A percentile compares a stretch with the other conserved stretches of the same genome.
Conservation (phyloP, 1,284 basidiomycete species). For the Mycosarcoma maydis region DNA sequence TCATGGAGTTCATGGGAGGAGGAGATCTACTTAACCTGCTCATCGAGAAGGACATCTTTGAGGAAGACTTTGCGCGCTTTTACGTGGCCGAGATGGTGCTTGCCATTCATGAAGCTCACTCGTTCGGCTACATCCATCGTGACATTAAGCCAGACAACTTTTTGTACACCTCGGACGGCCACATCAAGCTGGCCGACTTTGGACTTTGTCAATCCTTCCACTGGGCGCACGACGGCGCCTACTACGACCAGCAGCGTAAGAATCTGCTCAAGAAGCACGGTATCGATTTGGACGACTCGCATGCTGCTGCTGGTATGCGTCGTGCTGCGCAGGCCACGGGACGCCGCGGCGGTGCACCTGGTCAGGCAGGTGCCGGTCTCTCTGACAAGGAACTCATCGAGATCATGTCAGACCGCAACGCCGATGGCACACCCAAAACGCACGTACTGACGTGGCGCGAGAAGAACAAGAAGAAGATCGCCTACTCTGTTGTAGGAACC, state of each 20-base stretch:
- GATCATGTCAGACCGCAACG: slow-evolving; percentile 61
- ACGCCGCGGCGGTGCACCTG: slow-evolving; percentile 19
- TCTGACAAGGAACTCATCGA: slow-evolving; percentile 53
- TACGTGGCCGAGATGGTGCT: slow-evolving; percentile 98
- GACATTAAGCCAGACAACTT: slow-evolving; percentile 98
- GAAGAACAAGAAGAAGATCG: slow-evolving; percentile 84
- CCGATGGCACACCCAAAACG: slow-evolving; percentile 62
- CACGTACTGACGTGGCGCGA: slow-evolving; percentile 82
- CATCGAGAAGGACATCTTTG: slow-evolving; percentile 91
- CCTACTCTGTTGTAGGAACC: slow-evolving; percentile 83
- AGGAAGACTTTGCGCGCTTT: slow-evolving; percentile 91
- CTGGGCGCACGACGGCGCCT: slow-evolving; percentile 66
- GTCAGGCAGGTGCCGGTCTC: slow-evolving; percentile 33
- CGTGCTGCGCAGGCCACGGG: slow-evolving; percentile 25
- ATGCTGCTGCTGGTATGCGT: slow-evolving; percentile 69
- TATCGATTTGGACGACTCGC: slow-evolving; percentile 82
- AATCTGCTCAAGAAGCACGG: slow-evolving; percentile 91
- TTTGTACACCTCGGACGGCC: slow-evolving; percentile 88
- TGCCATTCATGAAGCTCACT: slow-evolving; percentile 92
- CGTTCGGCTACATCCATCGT: slow-evolving; percentile 93
- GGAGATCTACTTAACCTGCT: slow-evolving; percentile 94
- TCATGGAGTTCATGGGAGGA: slow-evolving; percentile 88
- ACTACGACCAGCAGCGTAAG: slow-evolving; percentile 92
- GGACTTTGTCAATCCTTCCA: slow-evolving; percentile 74
- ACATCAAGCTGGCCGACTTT: slow-evolving; percentile 94